Base-by-base conservation (phyloP, 768 basidiomycete species). In the Dictyophora rubrovolvata region DNA sequence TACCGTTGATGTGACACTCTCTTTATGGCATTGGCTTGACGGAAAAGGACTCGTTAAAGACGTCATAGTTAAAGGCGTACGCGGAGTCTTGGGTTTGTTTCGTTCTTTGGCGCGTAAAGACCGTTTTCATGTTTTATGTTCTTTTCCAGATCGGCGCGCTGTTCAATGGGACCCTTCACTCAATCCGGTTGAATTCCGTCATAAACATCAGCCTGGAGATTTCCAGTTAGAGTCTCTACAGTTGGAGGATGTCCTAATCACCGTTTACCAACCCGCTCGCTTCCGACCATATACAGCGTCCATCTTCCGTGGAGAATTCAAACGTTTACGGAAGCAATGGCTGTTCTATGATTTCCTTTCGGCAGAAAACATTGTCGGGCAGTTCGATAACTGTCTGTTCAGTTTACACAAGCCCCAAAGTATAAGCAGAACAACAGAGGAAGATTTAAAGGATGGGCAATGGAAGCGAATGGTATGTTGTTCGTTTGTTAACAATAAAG, bases 331-430 rank as follows among this genome's bases (percentile, higher is more conserved):
- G 57, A 97, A 96, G 70, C 85, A 88, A 66, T 98, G 93, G 93
- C 65, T 95, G 37, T 96, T 96, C 70, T 94, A 94, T 70, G 96
- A 99, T 71, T 85, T 98, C 63, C 73, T 98, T 61, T 80, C 79
- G n/a, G 94, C 96, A 0, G 94, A 97, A 68, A 90, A 88, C 63
- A 87, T 98, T 47, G 95, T 96, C 9, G 96, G 96, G 4, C 96
- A 99, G 69, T 90, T 93, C 63, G 96, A 99, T 69, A 97, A 97
- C 68, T 99, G 96, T 66, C 69, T 99, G 18, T 96, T 96, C 74
- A 97, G 94, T 68, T 69, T 99, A 63, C 96, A 98, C 67, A 88
- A 85, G 67, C 95, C 95, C 6, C 95, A 97, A 73, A 95, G 91
- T 68, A 90, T 98, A 54, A 92, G 94, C 1, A 77, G 91, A 62